phyloP scores from a whole-genome alignment of 2,329 filamentous ascomycete genomes.

The Pseudomassariella vexata region DNA sequence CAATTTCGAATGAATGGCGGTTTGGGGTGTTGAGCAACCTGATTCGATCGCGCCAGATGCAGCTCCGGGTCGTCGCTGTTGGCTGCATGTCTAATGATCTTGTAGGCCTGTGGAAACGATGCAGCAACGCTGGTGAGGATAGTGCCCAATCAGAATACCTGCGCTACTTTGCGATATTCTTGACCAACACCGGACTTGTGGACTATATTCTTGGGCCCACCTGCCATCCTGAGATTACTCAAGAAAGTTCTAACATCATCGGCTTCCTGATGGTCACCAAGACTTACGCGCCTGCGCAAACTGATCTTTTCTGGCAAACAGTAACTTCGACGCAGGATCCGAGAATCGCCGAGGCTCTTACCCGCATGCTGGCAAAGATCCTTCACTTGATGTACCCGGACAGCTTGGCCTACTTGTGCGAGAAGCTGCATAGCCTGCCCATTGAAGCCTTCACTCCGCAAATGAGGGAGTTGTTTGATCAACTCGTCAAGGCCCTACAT shows the following conservation, averaged over 20 bases:
- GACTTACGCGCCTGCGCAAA: conserved; percentile 65
- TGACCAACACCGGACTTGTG: conserved; percentile 66
- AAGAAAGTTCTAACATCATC: conserved; percentile 74
- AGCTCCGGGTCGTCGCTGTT: conserved; percentile 75
- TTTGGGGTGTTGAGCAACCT: conserved; percentile 65
- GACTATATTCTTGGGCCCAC: conserved; percentile 86
- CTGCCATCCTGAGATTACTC: conserved; percentile 86
- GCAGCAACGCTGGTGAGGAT: conserved; percentile 34
- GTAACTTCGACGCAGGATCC: conserved; percentile 78
- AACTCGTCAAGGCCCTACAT: conserved; percentile 42
- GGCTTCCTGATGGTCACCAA: conserved; percentile 79
- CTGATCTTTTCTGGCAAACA: conserved; percentile 78
- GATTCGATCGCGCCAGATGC: conserved; percentile 83
- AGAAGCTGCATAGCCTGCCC: conserved; percentile 62
- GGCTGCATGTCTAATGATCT: conserved; percentile 68
- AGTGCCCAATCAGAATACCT: conserved; percentile 40
- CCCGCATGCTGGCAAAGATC: conserved; percentile 55
- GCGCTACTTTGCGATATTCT: conserved; percentile 61
- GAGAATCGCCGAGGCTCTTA: conserved; percentile 73
- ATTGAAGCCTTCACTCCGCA: conserved; percentile 55
- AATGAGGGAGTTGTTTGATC: conserved; percentile 57
- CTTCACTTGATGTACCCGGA: conserved; percentile 41
- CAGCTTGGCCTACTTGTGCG: conserved; percentile 59
- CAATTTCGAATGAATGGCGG: conserved; percentile 61
- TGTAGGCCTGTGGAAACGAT: conserved; percentile 57